A percentile compares a stretch with the other conserved stretches of the same genome.
Conservation (phyloP, 192 early-diverging fungal species). For the Mortierella claussenii region DNA sequence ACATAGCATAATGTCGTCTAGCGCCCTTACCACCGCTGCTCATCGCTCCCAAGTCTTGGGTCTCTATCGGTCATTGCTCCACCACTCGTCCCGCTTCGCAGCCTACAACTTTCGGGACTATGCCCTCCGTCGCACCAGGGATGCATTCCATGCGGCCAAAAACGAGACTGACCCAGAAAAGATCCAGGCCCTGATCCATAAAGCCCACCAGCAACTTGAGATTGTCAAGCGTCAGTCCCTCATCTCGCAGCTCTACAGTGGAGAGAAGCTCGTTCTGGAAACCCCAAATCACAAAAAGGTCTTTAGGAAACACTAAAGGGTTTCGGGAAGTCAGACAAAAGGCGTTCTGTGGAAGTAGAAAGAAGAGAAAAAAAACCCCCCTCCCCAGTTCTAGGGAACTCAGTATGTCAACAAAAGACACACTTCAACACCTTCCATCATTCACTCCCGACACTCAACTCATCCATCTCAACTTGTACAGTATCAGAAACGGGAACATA, state of each 20-base stretch:
- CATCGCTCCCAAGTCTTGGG: slow-evolving; percentile 70
- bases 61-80: slow-evolving; percentile 83
- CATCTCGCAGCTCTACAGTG: slow-evolving; percentile 79
- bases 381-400: no score
- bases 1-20: slow-evolving; percentile 5
- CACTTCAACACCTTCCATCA: background rate
- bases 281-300: slow-evolving; percentile 27
- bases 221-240: slow-evolving; percentile 81
- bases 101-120: slow-evolving; percentile 93
- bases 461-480: background rate
- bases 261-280: slow-evolving; percentile 79
- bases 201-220: slow-evolving; percentile 74
- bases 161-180: slow-evolving; percentile 64
- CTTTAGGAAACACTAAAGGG: slow-evolving; percentile 24
- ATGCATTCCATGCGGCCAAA: slow-evolving; percentile 78
- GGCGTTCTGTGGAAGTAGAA: background rate
- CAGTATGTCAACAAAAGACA: no score
- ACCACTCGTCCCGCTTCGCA: slow-evolving; percentile 76
- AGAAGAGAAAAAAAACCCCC: background rate
- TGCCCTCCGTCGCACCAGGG: slow-evolving; percentile 79
- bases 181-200: slow-evolving; percentile 62
- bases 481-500: background rate
- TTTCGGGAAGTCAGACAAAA: no score
- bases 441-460: background rate
- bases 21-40: slow-evolving; percentile 30